These are phyloP conservation scores for Letharia columbiana DNA, from an alignment of 495 filamentous ascomycete genomes.

Conservation along the genomic window DNA sequence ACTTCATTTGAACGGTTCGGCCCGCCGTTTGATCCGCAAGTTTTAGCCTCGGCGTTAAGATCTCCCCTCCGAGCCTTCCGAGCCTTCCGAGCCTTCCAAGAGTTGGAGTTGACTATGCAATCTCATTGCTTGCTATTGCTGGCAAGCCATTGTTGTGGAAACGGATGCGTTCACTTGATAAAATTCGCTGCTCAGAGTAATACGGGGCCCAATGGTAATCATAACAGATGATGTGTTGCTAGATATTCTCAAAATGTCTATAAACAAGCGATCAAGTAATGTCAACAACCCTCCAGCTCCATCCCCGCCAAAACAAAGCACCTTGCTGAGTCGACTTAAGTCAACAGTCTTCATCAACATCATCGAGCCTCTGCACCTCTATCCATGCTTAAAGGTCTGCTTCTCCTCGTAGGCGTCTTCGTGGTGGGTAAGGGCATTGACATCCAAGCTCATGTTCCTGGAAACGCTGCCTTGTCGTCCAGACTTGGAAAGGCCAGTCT, in stretches of 20 bases:
- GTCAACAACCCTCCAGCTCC: background rate
- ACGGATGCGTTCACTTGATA: no score
- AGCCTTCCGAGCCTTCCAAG: no score
- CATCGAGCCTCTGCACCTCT: background rate
- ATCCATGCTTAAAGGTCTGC: conserved; percentile 26
- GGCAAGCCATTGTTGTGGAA: no score
- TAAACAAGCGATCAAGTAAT: conserved; percentile 6
- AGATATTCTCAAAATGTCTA: conserved; percentile 9
- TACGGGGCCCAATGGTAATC: background rate
- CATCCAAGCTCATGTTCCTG: conserved; percentile 27
- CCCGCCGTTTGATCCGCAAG: background rate
- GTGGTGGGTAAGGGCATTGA: conserved; percentile 18
- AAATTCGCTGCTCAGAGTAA: background rate
- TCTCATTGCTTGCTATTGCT: no score
- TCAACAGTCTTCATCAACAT: background rate
- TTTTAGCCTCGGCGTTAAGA: background rate
- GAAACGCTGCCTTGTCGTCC: conserved; percentile 21
- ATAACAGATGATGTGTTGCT: conserved; percentile 2
- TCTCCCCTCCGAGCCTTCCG: no score
- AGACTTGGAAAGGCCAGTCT: conserved; percentile 32
- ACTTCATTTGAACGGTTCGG: background rate
- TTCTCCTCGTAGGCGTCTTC: conserved; percentile 24
- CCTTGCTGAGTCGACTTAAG: conserved; percentile 1
- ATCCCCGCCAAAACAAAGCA: background rate
- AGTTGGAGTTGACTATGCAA: no score